Conservation (phyloP, 305 asterid species). For the Fraxinus albicans region DNA sequence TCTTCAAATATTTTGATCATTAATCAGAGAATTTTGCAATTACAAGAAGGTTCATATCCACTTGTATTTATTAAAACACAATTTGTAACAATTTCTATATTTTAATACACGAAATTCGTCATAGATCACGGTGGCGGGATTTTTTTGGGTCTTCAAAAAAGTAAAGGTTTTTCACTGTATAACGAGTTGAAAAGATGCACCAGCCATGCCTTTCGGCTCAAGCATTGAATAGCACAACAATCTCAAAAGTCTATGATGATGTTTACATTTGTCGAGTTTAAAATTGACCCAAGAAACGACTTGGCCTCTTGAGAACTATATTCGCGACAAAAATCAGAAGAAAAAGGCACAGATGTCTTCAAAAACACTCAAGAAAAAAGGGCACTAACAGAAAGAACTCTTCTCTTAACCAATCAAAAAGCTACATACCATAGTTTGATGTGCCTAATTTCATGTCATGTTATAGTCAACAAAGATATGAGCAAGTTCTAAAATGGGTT, state of each 20-base stretch:
- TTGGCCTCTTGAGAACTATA: slow-evolving; percentile 21
- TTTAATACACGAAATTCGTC: no score
- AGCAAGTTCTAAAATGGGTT: not conserved
- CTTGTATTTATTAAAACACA: no score
- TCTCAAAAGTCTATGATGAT: slow-evolving; percentile 37
- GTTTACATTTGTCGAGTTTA: slow-evolving; percentile 38
- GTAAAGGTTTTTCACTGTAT: not conserved
- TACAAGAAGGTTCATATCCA: no score
- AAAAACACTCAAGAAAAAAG: slow-evolving; percentile 14
- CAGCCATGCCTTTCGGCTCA: slow-evolving; percentile 58
- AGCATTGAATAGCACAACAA: slow-evolving; percentile 43
- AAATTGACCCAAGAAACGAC: slow-evolving; percentile 30
- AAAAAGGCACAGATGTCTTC: slow-evolving; percentile 20
- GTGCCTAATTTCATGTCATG: slow-evolving; percentile 37
- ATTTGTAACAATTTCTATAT: no score
- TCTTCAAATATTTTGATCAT: no score
- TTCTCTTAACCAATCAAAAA: not conserved
- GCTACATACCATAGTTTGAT: slow-evolving; percentile 25
- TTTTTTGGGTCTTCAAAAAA: not conserved
- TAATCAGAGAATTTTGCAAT: no score
- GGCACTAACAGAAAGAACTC: slow-evolving; percentile 4
- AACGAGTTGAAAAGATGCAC: slow-evolving; percentile 38
- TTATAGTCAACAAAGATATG: slow-evolving; percentile 37
- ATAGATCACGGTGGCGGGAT: not conserved
- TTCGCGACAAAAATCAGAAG: slow-evolving; percentile 8